These are phyloP conservation scores for Irpex sp. DNA, from an alignment of 1,284 basidiomycete species.

Conservation along the genomic window DNA sequence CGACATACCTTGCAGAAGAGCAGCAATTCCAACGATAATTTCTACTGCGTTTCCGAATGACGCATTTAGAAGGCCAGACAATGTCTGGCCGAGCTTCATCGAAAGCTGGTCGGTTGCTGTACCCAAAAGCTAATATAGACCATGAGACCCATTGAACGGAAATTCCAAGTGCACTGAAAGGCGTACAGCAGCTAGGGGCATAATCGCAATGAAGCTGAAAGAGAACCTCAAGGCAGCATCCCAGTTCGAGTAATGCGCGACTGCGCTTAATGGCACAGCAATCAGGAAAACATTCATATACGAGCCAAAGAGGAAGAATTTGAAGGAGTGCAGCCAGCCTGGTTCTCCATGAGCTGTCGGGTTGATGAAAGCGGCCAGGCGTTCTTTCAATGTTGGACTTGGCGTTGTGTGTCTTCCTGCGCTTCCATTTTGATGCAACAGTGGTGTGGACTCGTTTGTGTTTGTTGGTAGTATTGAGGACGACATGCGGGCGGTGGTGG, in stretches of 20 bases:
- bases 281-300: constrained; percentile 80
- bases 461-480: constrained; percentile 9
- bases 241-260: constrained; percentile 66
- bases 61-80: constrained; percentile 85
- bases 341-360: constrained; percentile 52
- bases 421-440: constrained; percentile 32
- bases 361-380: constrained; percentile 40
- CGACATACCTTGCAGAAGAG: constrained; percentile 69
- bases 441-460: constrained; percentile 33
- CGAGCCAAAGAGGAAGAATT: constrained; percentile 65
- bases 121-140: constrained; percentile 53
- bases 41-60: constrained; percentile 81
- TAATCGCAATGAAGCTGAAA: constrained; percentile 83
- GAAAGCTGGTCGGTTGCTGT: constrained; percentile 88
- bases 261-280: constrained; percentile 49
- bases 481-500: constrained; percentile 17
- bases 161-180: background rate
- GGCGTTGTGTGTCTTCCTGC: background rate
- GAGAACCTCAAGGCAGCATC: constrained; percentile 81
- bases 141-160: background rate
- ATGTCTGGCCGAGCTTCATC: constrained; percentile 73
- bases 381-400: background rate
- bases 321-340: constrained; percentile 56
- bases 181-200: constrained; percentile 79
- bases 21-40: constrained; percentile 86